These are phyloP conservation scores for Rhynchospora breviuscula DNA, from an alignment of 176 grass and related monocot species.

Conservation along the genomic window DNA sequence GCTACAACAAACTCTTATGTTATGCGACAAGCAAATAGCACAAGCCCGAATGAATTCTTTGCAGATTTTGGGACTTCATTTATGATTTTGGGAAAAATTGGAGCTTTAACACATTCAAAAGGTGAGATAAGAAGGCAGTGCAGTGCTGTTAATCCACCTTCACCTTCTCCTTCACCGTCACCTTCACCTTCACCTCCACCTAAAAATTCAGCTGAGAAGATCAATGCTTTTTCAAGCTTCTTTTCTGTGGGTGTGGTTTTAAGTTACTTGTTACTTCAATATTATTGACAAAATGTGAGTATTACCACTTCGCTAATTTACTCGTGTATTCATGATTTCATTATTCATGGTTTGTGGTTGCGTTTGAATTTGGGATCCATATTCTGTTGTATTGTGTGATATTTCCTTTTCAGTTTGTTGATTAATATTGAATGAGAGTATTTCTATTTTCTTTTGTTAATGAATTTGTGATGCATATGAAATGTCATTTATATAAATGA, in stretches of 20 bases:
- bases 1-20: background rate
- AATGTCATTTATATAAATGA: background rate
- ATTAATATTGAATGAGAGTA: no score
- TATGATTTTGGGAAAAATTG: constrained; percentile 20
- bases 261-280: background rate
- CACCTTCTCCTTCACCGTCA: background rate
- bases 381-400: background rate
- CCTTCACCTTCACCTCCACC: background rate
- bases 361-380: background rate
- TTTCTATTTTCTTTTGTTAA: no score
- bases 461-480: background rate
- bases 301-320: background rate
- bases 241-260: background rate
- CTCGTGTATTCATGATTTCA: background rate
- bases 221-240: background rate
- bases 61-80: background rate
- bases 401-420: background rate
- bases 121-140: constrained; percentile 16
- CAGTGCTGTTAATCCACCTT: constrained; percentile 10
- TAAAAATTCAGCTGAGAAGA: background rate
- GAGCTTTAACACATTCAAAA: constrained; percentile 9
- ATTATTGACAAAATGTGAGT: background rate
- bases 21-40: constrained; percentile 1
- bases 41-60: background rate
- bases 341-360: background rate